phyloP scores from a whole-genome alignment of 1,284 basidiomycete genomes.

The Boletus mariae region DNA sequence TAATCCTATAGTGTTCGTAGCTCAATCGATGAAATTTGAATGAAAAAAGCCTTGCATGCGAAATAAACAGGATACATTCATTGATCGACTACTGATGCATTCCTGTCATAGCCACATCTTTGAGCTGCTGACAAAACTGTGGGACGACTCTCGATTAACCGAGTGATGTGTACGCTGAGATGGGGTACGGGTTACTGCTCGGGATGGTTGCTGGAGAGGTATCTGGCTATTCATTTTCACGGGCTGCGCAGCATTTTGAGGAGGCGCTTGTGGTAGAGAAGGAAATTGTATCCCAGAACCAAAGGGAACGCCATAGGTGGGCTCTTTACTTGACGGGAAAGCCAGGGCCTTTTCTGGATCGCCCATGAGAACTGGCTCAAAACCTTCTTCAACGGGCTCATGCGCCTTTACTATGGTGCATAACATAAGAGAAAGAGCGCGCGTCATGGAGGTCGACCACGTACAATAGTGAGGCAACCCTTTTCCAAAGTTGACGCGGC shows the following conservation, averaged over 20 bases:
- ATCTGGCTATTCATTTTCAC: slow-evolving; percentile 1
- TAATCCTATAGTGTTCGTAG: slow-evolving; percentile 14
- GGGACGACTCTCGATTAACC: slow-evolving; percentile 14
- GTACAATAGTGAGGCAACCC: slow-evolving; percentile 64
- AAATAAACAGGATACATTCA: not conserved
- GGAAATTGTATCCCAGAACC: slow-evolving; percentile 39
- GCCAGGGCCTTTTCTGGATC: slow-evolving; percentile 56
- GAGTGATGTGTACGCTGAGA: slow-evolving; percentile 2
- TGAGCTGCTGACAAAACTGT: slow-evolving; percentile 10
- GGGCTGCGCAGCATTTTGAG: slow-evolving; percentile 35
- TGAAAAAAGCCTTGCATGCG: not conserved
- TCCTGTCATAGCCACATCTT: not conserved
- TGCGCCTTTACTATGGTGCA: slow-evolving; percentile 50
- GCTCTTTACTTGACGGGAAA: slow-evolving; percentile 55
- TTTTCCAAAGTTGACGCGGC: slow-evolving; percentile 71
- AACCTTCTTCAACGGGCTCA: slow-evolving; percentile 48
- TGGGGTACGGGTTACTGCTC: not conserved
- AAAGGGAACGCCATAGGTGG: slow-evolving; percentile 53
- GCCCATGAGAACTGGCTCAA: slow-evolving; percentile 35
- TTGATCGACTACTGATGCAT: not conserved
- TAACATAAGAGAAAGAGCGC: not conserved
- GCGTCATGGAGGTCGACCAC: slow-evolving; percentile 26
- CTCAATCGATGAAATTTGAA: not conserved
- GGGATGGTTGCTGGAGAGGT: not conserved
- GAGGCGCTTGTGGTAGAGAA: slow-evolving; percentile 42